phyloP scores from a whole-genome alignment of 805 yeast genomes.

The Wickerhamiella parazyma region DNA sequence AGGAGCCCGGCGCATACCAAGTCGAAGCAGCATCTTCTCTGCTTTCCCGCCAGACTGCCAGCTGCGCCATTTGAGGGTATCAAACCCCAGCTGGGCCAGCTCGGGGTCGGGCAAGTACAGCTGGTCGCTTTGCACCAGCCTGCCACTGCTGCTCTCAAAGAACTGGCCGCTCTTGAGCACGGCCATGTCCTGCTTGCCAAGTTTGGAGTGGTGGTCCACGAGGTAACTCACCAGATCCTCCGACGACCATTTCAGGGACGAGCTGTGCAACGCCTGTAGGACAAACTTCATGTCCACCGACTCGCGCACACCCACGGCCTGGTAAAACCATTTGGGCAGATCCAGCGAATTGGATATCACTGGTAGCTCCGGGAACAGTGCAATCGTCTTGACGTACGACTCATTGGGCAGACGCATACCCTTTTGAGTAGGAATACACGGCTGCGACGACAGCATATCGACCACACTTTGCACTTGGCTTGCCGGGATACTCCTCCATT shows the following conservation, averaged over 20 bases:
- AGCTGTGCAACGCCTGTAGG: conserved; percentile 22
- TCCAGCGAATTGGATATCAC: conserved; percentile 18
- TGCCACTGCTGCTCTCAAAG: conserved; percentile 18
- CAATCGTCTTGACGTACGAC: conserved; percentile 23
- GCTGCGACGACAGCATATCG: conserved; percentile 12
- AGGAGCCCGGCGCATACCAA: conserved; percentile 25
- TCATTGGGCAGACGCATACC: conserved; percentile 27
- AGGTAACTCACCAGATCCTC: conserved; percentile 27
- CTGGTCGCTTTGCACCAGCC: neutral
- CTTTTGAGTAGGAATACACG: conserved; percentile 28
- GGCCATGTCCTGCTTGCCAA: conserved; percentile 24
- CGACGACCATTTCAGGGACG: conserved; percentile 24
- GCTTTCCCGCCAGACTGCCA: conserved; percentile 17
- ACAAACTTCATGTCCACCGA: conserved; percentile 29
- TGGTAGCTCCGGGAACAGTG: conserved; percentile 28
- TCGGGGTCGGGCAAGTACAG: conserved; percentile 24
- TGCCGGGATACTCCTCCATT: conserved; percentile 19
- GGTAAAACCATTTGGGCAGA: conserved; percentile 19
- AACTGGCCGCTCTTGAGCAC: conserved; percentile 22
- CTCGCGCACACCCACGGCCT: conserved; percentile 26
- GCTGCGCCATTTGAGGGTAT: conserved; percentile 24
- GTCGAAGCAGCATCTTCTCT: conserved; percentile 21
- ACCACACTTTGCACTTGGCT: conserved; percentile 10
- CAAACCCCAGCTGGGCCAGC: conserved; percentile 21
- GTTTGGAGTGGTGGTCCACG: conserved; percentile 17